Evolutionary conservation across 192 early-diverging fungal genomes (phyloP).

Genomic region (Coemansia sp.): DNA sequence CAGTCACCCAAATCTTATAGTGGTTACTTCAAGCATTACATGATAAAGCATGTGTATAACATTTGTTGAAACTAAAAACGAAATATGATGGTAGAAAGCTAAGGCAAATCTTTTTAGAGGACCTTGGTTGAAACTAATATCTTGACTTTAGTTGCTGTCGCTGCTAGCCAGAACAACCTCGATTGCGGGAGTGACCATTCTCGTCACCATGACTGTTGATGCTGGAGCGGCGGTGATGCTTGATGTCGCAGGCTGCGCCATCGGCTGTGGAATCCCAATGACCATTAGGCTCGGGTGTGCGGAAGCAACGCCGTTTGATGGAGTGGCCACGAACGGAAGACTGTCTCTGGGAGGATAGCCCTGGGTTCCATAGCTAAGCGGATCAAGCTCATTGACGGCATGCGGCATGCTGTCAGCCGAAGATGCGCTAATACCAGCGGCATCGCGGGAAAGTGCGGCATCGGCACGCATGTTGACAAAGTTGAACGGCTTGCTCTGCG

Average conservation of each 20-base stretch:
- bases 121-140: not conserved
- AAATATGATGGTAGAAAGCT: too few species aligned
- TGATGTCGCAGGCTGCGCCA: conserved; percentile 6
- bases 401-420: conserved; percentile 8
- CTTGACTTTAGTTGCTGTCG: not conserved
- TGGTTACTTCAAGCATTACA: too few species aligned
- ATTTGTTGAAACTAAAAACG: not conserved
- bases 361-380: conserved; percentile 49
- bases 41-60: not conserved
- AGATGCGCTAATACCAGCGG: conserved; percentile 4
- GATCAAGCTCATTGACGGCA: conserved; percentile 50
- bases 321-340: conserved; percentile 17
- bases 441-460: conserved; percentile 38
- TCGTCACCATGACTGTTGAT: conserved; percentile 45
- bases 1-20: too few species aligned
- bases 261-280: conserved; percentile 30
- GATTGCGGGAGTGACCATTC: conserved; percentile 39
- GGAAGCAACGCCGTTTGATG: conserved; percentile 9
- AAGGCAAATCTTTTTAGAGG: not conserved
- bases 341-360: conserved; percentile 28
- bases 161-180: conserved; percentile 32
- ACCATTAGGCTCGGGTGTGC: conserved; percentile 40
- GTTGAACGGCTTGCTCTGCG: conserved; percentile 33
- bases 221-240: conserved; percentile 21
- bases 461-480: conserved; percentile 44